Conservation (phyloP, 2,329 filamentous ascomycete species). For the Diaporthe nobilis region DNA sequence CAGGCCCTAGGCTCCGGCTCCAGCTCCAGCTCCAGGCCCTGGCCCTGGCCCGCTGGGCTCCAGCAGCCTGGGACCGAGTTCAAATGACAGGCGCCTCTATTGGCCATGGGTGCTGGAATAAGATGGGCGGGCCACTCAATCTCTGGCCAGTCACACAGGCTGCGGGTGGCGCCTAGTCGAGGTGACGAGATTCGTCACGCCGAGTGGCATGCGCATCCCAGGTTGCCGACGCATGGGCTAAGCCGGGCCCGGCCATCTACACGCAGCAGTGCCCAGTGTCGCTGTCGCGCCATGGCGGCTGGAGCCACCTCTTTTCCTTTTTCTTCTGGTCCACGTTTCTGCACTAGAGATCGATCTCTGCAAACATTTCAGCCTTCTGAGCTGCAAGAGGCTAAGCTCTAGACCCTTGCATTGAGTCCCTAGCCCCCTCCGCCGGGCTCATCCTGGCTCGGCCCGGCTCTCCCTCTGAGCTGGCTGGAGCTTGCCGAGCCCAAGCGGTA, state of each 20-base stretch:
- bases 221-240: background rate
- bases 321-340: constrained; percentile 25
- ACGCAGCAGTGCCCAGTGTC: constrained; percentile 8
- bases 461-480: constrained; percentile 27
- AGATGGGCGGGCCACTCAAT: background rate
- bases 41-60: background rate
- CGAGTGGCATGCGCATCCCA: constrained; percentile 16
- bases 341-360: constrained; percentile 21
- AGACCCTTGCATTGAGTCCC: constrained; percentile 28
- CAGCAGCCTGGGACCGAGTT: constrained; percentile 22
- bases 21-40: background rate
- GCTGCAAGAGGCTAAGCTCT: constrained; percentile 23
- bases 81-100: constrained; percentile 10
- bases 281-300: constrained; percentile 1
- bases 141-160: constrained; percentile 5
- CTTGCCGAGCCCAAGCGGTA: constrained; percentile 13
- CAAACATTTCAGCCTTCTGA: constrained; percentile 22
- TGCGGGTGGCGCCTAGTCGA: constrained; percentile 17
- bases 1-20: background rate
- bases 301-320: background rate
- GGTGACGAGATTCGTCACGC: constrained; percentile 18
- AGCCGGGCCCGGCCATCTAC: background rate
- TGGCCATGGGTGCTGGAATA: background rate
- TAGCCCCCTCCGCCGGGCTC: constrained; percentile 11
- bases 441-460: constrained; percentile 29